These are phyloP conservation scores for Scenedesmus sp. DNA, from an alignment of 163 green algal species.

Conservation along the genomic window DNA sequence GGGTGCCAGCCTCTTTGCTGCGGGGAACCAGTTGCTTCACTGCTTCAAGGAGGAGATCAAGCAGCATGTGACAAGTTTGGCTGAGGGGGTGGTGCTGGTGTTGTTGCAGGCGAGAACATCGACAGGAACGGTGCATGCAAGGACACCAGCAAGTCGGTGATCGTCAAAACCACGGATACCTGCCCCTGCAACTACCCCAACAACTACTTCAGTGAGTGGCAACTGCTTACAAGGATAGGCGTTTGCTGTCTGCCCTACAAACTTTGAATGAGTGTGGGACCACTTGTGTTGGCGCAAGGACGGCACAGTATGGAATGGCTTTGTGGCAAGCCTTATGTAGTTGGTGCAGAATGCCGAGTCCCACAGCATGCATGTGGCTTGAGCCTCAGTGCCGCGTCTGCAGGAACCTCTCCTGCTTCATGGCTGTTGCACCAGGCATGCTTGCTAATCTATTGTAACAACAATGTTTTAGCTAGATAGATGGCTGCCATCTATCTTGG, in stretches of 20 bases:
- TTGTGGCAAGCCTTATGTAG: too few relatives aligned
- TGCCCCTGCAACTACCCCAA: constrained; percentile 36
- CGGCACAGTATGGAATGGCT: neutral
- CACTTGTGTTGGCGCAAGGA: neutral
- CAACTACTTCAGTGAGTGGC: neutral
- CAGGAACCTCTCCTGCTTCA: neutral
- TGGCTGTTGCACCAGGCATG: neutral
- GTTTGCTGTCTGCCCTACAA: too few relatives aligned
- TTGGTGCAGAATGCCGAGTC: neutral
- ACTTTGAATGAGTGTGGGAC: neutral
- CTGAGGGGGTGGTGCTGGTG: neutral
- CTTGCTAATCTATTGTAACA: neutral
- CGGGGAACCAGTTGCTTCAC: too few relatives aligned
- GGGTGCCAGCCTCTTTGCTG: neutral
- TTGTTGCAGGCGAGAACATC: neutral
- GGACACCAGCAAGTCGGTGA: constrained; percentile 52
- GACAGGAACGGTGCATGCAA: constrained; percentile 51
- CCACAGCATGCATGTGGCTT: too few relatives aligned
- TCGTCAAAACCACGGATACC: constrained; percentile 61
- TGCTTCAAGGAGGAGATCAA: too few relatives aligned
- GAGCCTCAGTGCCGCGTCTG: neutral
- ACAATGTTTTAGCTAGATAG: too few relatives aligned
- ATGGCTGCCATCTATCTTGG: too few relatives aligned
- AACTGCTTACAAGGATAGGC: neutral
- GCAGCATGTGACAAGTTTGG: too few relatives aligned